These are phyloP conservation scores for Yarrowia galli DNA, from an alignment of 1,139 yeast species.

Conservation along the genomic window DNA sequence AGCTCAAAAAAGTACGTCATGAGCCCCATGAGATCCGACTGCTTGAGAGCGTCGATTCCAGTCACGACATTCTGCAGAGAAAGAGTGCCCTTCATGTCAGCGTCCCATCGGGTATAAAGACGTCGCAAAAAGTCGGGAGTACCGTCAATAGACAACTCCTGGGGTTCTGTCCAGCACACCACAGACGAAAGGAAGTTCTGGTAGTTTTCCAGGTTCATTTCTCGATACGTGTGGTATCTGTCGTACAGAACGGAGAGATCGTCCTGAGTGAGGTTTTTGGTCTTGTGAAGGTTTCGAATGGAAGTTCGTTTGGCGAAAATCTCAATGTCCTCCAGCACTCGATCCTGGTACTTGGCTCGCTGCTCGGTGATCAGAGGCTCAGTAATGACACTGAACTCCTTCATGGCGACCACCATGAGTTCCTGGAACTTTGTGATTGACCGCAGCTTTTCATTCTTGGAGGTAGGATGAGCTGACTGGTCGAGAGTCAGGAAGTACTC, in stretches of 20 bases:
- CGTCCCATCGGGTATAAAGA: constrained; percentile 76
- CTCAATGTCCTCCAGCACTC: constrained; percentile 84
- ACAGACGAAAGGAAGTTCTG: constrained; percentile 76
- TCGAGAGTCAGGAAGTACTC: constrained; percentile 81
- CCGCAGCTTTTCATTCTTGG: constrained; percentile 68
- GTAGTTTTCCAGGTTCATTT: constrained; percentile 78
- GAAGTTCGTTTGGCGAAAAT: constrained; percentile 92
- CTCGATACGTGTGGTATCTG: constrained; percentile 65
- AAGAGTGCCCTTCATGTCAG: constrained; percentile 61
- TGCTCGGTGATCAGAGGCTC: constrained; percentile 75
- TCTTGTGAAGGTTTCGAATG: constrained; percentile 79
- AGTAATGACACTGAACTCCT: constrained; percentile 82
- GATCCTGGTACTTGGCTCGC: constrained; percentile 74
- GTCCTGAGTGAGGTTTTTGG: constrained; percentile 63
- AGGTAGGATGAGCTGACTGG: constrained; percentile 78
- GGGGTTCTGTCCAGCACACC: constrained; percentile 71
- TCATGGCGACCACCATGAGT: constrained; percentile 86
- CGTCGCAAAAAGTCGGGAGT: constrained; percentile 63
- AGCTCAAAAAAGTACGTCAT: constrained; percentile 81
- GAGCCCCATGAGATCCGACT: constrained; percentile 77
- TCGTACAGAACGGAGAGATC: constrained; percentile 80
- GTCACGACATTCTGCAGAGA: constrained; percentile 71
- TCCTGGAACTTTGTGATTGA: constrained; percentile 87
- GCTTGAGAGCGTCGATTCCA: constrained; percentile 75
- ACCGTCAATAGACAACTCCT: constrained; percentile 40